A percentile compares a stretch with the other conserved stretches of the same genome.
phyloP scores from a whole-genome alignment of 2,329 filamentous ascomycete genomes.

The Triangularia setosa region DNA sequence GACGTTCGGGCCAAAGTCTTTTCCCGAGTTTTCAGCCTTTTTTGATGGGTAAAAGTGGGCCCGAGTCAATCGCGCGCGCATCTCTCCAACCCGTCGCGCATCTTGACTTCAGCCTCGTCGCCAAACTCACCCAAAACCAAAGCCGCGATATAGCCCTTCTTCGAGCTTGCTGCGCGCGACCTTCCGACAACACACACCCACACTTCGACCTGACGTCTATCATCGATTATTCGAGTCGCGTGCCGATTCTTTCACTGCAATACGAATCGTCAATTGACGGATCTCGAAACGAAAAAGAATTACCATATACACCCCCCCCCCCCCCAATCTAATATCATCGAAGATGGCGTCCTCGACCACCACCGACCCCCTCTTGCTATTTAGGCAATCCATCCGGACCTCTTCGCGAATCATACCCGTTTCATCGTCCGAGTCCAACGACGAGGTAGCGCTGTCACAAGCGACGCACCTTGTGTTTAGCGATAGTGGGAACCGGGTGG shows the following conservation, averaged over 20 bases:
- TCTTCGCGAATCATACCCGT: constrained; percentile 68
- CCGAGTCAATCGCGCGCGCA: neutral
- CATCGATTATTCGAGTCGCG: neutral
- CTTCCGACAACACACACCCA: too few relatives aligned
- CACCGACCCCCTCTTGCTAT: constrained; percentile 71
- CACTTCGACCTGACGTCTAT: too few relatives aligned
- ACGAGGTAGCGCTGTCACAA: constrained; percentile 63
- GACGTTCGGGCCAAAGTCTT: neutral
- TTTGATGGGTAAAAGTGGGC: neutral
- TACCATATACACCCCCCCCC: too few relatives aligned
- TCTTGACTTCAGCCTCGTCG: constrained; percentile 1
- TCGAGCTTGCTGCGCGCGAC: too few relatives aligned
- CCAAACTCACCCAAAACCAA: neutral
- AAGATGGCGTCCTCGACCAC: constrained; percentile 58
- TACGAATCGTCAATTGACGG: neutral
- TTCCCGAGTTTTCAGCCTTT: neutral
- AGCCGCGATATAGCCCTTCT: too few relatives aligned
- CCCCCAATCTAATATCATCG: neutral
- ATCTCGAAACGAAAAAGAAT: neutral
- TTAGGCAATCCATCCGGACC: constrained; percentile 77
- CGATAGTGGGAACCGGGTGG: constrained; percentile 52
- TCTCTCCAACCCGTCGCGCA: neutral
- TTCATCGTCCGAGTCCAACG: constrained; percentile 57
- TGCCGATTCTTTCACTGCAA: neutral
- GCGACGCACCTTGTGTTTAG: constrained; percentile 76